Conservation (phyloP, 2,329 filamentous ascomycete species). For the Lachnellula hyalina region DNA sequence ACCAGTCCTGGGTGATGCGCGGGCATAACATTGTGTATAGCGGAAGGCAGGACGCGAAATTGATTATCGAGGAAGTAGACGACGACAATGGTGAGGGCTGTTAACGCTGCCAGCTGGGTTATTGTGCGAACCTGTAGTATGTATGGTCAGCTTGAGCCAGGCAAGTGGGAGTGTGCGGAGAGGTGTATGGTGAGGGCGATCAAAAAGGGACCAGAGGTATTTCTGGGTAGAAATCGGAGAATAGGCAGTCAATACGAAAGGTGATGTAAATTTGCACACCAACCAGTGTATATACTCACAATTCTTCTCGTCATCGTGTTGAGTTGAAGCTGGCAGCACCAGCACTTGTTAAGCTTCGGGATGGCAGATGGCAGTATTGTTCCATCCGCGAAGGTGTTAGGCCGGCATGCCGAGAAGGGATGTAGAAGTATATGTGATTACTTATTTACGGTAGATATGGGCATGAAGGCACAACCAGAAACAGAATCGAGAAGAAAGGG, state of each 20-base stretch:
- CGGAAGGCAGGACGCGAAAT: constrained; percentile 62
- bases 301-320: constrained; percentile 32
- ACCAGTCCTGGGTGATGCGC: constrained; percentile 63
- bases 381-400: constrained; percentile 16
- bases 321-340: constrained; percentile 1
- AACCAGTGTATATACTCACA: constrained; percentile 15
- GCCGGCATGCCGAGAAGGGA: constrained; percentile 7
- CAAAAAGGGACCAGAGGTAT: not conserved
- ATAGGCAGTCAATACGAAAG: not conserved
- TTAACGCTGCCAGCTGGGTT: constrained; percentile 28
- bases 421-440: no score
- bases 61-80: constrained; percentile 62
- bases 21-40: constrained; percentile 64
- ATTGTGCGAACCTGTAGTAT: constrained; percentile 39
- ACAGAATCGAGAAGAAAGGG: no score
- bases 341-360: constrained; percentile 7
- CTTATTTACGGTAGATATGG: no score
- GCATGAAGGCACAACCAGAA: no score
- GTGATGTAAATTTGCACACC: not conserved
- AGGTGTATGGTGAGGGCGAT: not conserved
- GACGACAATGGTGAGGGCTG: constrained; percentile 48
- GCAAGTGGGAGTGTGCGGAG: not conserved
- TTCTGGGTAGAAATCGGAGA: not conserved
- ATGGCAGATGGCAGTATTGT: constrained; percentile 1
- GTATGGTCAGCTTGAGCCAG: constrained; percentile 3